Evolutionary conservation across 176 grass and related monocot species (phyloP), one percentile per base, ranked within the genome.

Genomic region (Echinochloa phyllopogon): DNA sequence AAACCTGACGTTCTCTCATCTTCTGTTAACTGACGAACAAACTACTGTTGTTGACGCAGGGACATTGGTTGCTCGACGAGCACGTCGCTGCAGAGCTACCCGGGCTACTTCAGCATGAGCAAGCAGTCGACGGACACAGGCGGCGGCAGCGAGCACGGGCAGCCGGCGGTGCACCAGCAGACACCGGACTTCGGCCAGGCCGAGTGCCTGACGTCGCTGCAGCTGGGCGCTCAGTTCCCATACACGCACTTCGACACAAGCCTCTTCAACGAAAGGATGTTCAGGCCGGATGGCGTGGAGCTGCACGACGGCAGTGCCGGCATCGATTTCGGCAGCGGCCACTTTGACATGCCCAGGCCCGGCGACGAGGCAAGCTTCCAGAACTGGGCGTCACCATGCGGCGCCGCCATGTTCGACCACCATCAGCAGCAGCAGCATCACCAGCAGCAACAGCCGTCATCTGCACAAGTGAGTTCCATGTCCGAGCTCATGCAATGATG

Each of bases 341-440:
- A 88, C 68, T 94, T 83, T 49, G 93, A 92, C 42, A 53, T 89
- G 55, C 79, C 93, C 2, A 89, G 88, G 85, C 75, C 87, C 2
- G 85, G 75, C 24, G 90, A 95, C 45, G 93, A 90, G 76, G 82
- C 87, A 65, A 90, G 79, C 87, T 92, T 92, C 78, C 93, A 94
- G 42, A 92, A 84, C 73, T 94, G 93, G 90, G 93, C 93, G 17
- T 77, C 93, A 1, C 78, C 84, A 4, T 91, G 89, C 51, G 73
- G 84, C 57, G 66, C 82, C 4, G 51, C 76, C 67, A 85, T 91
- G 74, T 91, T 83, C 25, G 89, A 94, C 49, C 83, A 82, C 48
- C 78, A 94, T 20, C 75, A 70, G 65, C 65, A 66, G 77, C 77
- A 90, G 6, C 83, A 69, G 65, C 79, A 82, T 43, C 83, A 82